Evolutionary conservation across 1,139 yeast genomes (phyloP).

Genomic region (Hyphopichia khmerensis): DNA sequence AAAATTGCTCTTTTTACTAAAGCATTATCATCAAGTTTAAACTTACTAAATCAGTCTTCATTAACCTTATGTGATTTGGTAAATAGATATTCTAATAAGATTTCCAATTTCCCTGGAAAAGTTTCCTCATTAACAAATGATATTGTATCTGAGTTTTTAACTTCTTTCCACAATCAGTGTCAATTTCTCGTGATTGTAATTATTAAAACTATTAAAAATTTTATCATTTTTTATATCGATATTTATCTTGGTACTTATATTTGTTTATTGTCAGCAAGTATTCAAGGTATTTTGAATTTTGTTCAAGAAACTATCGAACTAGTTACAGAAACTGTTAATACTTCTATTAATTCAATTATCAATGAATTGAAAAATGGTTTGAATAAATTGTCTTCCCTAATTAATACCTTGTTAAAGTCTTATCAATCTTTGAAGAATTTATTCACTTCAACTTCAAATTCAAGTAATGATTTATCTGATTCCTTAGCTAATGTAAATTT

Average conservation of each 20-base stretch:
- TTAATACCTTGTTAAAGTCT: constrained; percentile 38
- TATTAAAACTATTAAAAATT: constrained; percentile 55
- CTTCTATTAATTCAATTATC: constrained; percentile 53
- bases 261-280: constrained; percentile 72
- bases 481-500: background rate
- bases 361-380: constrained; percentile 64
- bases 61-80: constrained; percentile 42
- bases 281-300: constrained; percentile 69
- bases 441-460: background rate
- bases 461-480: background rate
- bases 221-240: constrained; percentile 66
- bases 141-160: constrained; percentile 44
- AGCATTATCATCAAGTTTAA: constrained; percentile 40
- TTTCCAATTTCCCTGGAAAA: constrained; percentile 55
- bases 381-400: constrained; percentile 47
- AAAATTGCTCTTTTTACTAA: constrained; percentile 50
- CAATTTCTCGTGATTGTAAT: constrained; percentile 33
- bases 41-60: constrained; percentile 30
- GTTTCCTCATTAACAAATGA: constrained; percentile 54
- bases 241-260: constrained; percentile 81
- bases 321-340: constrained; percentile 58
- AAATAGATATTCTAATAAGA: constrained; percentile 40
- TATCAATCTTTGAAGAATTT: background rate
- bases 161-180: constrained; percentile 41
- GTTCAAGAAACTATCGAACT: constrained; percentile 73